Evolutionary conservation across 352 stramenopile species (phyloP), one percentile per base, ranked within the genome.

Genomic region (Elongisporangium senticosum): DNA sequence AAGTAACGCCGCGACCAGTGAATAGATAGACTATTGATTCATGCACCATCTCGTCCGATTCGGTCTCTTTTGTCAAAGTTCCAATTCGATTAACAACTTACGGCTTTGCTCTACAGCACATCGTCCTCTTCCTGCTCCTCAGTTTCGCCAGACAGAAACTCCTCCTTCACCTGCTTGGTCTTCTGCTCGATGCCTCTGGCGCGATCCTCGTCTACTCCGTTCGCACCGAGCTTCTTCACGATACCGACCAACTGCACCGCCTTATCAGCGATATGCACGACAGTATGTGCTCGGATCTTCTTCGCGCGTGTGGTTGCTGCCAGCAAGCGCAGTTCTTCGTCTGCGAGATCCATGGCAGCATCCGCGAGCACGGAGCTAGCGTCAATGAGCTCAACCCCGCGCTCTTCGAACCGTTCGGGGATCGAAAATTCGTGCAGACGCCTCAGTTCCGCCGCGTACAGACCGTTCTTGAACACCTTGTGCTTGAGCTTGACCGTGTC

Each of bases 71-170:
- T 47, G 33, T 58, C 13, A 22, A 28, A 3, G 15, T 56, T 51
- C 23, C 20, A 14, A 4, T 6, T 43, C 1, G 11, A 43, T 43
- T 43, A 43, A 4, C 33, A 43, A 10, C 11, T 17, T 43, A 17
- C 15, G 17, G 2, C 33, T 43, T 43, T 43, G 33, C 33, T 53
- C 69, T 89, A 95, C 57, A 95, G 65, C 56, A 95, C 83, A 65
- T 95, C 86, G 59, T 93, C 86, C 56, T 95, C 86, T 58, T 95
- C 86, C 57, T 93, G 83, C 22, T 87, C 81, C 55, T 92, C 83
- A 56, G 90, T 69, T 55, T 89, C 69, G 11, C 68, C 78, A 55
- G 58, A 69, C 53, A 90, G 60, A 53, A 79, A 93, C 23, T 73
- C 51, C 14, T 89, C 79, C 49, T 89, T 89, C 15, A 89, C 54